phyloP scores from a whole-genome alignment of 1,139 yeast species.

The Sugiyamaella paludigena region DNA sequence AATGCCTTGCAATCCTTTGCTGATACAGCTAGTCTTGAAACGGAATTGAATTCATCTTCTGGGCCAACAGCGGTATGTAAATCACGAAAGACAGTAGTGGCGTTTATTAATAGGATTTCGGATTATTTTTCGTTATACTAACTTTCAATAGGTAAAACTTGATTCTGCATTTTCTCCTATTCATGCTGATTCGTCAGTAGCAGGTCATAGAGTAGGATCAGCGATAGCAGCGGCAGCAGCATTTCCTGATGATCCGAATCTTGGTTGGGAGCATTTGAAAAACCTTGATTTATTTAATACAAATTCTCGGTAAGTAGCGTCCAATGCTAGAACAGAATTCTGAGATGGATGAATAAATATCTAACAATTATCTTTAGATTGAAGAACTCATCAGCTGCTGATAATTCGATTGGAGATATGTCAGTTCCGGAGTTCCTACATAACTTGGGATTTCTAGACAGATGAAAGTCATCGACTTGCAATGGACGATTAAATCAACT shows the following conservation, averaged over 20 bases:
- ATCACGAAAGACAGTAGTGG: no score
- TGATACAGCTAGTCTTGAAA: conserved; percentile 11
- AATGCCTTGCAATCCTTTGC: conserved; percentile 13
- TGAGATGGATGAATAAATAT: not conserved
- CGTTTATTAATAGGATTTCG: not conserved
- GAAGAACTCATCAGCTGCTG: not conserved
- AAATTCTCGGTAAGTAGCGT: conserved; percentile 5
- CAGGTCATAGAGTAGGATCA: conserved; percentile 1
- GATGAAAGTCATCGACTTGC: no score
- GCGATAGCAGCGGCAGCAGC: conserved; percentile 12
- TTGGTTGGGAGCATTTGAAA: conserved; percentile 16
- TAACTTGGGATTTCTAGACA: conserved; percentile 17
- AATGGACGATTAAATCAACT: not conserved
- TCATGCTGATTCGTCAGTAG: not conserved
- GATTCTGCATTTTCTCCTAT: conserved; percentile 4
- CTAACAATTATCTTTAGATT: conserved; percentile 5
- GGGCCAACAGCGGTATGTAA: no score
- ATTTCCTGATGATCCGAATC: conserved; percentile 7
- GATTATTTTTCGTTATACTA: not conserved
- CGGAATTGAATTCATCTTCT: not conserved
- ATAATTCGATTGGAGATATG: conserved; percentile 5
- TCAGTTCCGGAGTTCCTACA: conserved; percentile 20
- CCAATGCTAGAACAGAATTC: not conserved
- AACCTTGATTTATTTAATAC: conserved; percentile 12
- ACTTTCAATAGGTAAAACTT: conserved; percentile 4